Evolutionary conservation across 768 basidiomycete genomes (phyloP), one percentile per base, ranked within the genome.

Genomic region (Pulveroboletus ravenelii): DNA sequence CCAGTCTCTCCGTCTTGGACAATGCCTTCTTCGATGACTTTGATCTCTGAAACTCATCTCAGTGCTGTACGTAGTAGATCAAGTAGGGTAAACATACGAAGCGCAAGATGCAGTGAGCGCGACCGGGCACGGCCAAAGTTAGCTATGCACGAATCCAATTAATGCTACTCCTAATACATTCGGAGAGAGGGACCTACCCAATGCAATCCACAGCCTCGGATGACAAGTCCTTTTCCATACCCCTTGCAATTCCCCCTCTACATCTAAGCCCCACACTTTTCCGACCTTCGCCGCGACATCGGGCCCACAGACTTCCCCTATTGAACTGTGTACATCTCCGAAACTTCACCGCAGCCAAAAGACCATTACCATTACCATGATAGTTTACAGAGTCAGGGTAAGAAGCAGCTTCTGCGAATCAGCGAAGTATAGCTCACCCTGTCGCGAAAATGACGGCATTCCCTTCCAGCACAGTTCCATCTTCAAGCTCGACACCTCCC

Each of bases 201-300:
- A 51, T 37, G 56, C 62, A 30, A 66, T 47, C 62, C 67, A 69
- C 30, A 69, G 45, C 41, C 76, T 75, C 18, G 75, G 59, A 51
- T 70, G 58, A 7, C 62, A 65, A 1, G 59, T 68, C 39, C 60
- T 60, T 51, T 62, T 68, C 65, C 63, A 69, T 13, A 59, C 61
- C 0, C 78, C 78, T 17, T 74, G 69, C 23, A 82, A 57, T 60
- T 87, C 84, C 2, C 84, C 82, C 66, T 90, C 82, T 35, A 70
- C 66, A 62, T 85, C 75, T 49, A 88, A 57, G 34, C 85, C 80
- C 87, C 85, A 81, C 13, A 85, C 64, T n/a, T 74, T 71, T 47
- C 76, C 73, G 51, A 83, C 69, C 61, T 72, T 69, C 35, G 69
- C 55, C 1, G 67, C 72, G 9, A 79, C 61, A 18, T 75, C 72